phyloP scores from a whole-genome alignment of 139 green algal genomes.

The Micractinium sp. region DNA sequence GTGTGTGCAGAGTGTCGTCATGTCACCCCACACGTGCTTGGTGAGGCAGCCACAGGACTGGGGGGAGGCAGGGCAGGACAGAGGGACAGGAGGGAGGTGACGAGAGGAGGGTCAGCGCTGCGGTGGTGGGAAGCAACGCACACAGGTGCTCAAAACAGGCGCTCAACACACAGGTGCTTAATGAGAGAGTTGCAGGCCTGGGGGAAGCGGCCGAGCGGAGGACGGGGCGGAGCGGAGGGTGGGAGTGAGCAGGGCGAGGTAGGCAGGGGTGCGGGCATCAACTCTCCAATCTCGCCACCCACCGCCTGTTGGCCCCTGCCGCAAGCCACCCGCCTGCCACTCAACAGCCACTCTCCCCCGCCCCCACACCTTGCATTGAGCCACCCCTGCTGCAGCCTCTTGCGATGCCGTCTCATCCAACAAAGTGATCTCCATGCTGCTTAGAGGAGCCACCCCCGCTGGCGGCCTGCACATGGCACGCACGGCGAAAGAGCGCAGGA shows the following conservation, averaged over 20 bases:
- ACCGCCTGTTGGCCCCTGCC: neutral
- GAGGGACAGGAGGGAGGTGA: too few species aligned
- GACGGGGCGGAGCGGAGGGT: too few species aligned
- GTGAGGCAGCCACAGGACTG: neutral
- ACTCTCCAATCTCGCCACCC: neutral
- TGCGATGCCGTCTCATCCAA: slow-evolving; percentile 5
- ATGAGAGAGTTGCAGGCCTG: too few species aligned
- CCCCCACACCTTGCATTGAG: slow-evolving; percentile 26
- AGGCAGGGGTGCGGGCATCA: neutral
- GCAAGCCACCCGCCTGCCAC: neutral
- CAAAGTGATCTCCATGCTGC: slow-evolving; percentile 15
- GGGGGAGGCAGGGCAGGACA: too few species aligned
- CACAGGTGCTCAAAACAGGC: too few species aligned
- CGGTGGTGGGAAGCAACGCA: too few species aligned
- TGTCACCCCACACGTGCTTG: neutral
- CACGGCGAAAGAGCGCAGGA: neutral
- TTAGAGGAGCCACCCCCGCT: neutral
- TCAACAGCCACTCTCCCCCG: neutral
- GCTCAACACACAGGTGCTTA: too few species aligned
- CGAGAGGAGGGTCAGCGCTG: too few species aligned
- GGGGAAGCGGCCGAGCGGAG: too few species aligned
- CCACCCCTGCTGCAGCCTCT: slow-evolving; percentile 9
- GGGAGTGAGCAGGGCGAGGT: neutral
- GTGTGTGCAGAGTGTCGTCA: neutral
- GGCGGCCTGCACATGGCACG: neutral